These are phyloP conservation scores for Yamadazyma akitaensis DNA, from an alignment of 805 yeast species.

Conservation along the genomic window DNA sequence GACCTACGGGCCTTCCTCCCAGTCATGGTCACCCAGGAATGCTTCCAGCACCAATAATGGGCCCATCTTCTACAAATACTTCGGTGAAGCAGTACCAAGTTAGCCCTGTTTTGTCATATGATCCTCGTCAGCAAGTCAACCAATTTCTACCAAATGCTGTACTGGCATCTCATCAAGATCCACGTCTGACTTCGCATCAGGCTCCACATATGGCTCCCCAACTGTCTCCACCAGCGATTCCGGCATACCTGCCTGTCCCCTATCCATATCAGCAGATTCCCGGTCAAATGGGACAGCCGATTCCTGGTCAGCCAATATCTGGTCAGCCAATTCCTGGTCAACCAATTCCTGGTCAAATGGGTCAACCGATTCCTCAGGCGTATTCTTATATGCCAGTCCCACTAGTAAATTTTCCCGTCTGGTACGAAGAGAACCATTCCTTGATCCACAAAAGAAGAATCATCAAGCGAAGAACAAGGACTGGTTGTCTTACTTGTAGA, in stretches of 20 bases:
- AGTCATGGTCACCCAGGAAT: not conserved
- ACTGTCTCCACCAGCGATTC: conserved; percentile 2
- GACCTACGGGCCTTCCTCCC: not conserved
- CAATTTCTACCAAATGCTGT: not conserved
- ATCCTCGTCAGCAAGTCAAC: conserved; percentile 1
- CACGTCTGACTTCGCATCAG: not conserved
- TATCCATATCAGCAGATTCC: not conserved
- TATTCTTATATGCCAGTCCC: conserved; percentile 2
- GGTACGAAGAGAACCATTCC: conserved; percentile 16
- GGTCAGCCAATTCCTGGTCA: not conserved
- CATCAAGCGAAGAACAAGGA: conserved; percentile 61
- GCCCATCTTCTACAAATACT: not conserved
- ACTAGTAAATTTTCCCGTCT: conserved; percentile 7
- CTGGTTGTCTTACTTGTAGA: conserved; percentile 75
- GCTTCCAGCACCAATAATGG: not conserved
- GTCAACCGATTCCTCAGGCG: not conserved
- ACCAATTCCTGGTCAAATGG: not conserved
- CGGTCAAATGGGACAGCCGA: not conserved
- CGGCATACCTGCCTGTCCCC: not conserved
- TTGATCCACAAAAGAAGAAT: conserved; percentile 33
- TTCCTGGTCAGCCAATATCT: not conserved
- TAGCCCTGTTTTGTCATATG: not conserved
- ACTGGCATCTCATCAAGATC: not conserved
- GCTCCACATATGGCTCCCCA: conserved; percentile 1
- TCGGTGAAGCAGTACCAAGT: not conserved